A percentile compares a stretch with the other conserved stretches of the same genome.
Evolutionary conservation across 306 rosid species (phyloP).

Genomic region (Quercus glauca): DNA sequence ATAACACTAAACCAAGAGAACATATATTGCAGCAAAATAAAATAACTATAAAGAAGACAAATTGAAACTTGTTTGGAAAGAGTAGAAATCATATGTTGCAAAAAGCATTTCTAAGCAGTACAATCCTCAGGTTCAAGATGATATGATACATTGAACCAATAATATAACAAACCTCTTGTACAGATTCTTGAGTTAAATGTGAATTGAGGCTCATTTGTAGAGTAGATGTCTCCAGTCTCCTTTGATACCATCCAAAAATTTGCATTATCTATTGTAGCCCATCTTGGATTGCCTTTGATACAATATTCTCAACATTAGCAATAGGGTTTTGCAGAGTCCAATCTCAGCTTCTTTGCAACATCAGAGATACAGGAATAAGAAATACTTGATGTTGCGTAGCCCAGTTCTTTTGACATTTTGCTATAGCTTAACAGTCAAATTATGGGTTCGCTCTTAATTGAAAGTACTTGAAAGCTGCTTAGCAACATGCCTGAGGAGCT

Average conservation of each 20-base stretch:
- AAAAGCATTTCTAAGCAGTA: conserved; percentile 39
- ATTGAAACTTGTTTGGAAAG: no score
- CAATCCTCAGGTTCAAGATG: no score
- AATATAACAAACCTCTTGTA: no score
- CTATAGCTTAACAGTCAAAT: conserved; percentile 33
- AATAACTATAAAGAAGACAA: no score
- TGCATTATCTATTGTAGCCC: no score
- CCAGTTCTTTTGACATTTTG: conserved; percentile 94
- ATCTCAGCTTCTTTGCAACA: conserved; percentile 82
- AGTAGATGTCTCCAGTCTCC: no score
- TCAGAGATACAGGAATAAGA: conserved; percentile 93
- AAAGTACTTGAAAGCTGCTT: no score
- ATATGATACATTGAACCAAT: no score
- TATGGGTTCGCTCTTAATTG: no score
- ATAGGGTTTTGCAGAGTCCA: conserved; percentile 71
- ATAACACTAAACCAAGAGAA: no score
- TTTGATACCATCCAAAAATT: no score
- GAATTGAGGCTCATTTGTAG: conserved; percentile 46
- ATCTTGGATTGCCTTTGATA: conserved; percentile 92
- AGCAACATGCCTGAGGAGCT: conserved; percentile 50
- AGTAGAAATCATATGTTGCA: conserved; percentile 39
- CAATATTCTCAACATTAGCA: conserved; percentile 87
- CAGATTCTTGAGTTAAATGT: conserved; percentile 85
- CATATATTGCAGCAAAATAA: no score
- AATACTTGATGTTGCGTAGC: conserved; percentile 84